Conservation (phyloP, 2,329 filamentous ascomycete genomes). For the Aspergillus fumigatiaffinis region DNA sequence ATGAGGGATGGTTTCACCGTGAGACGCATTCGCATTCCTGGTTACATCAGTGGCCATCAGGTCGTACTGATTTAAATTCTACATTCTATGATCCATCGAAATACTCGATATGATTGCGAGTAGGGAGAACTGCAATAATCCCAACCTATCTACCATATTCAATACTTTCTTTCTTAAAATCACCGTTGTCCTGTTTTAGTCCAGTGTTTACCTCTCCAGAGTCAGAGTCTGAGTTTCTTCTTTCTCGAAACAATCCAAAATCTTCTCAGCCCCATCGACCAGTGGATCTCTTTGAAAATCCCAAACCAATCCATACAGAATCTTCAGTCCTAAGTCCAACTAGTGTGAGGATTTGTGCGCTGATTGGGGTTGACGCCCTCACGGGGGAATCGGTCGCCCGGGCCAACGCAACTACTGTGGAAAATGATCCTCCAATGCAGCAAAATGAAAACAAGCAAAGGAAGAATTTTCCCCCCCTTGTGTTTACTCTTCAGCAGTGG, state of each 20-base stretch:
- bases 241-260: not conserved
- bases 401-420: conserved; percentile 22
- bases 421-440: conserved; percentile 24
- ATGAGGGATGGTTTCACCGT: conserved; percentile 11
- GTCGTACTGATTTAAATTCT: not conserved
- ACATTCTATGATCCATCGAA: not conserved
- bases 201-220: not conserved
- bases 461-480: conserved; percentile 7
- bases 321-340: not conserved
- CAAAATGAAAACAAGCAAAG: conserved; percentile 37
- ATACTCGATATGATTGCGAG: not conserved
- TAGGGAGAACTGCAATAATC: not conserved
- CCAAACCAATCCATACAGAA: not conserved
- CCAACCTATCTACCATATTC: not conserved
- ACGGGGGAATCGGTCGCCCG: conserved; percentile 25
- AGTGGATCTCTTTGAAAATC: not conserved
- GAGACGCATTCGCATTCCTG: not conserved
- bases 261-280: not conserved
- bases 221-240: not conserved
- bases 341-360: conserved; percentile 13
- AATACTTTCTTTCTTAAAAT: not conserved
- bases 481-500: not conserved
- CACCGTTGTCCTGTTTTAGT: not conserved
- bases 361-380: conserved; percentile 17
- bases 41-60: not conserved